Evolutionary conservation across 345 rosid species (phyloP), one percentile per base, ranked within the genome.

Genomic region (Salix caprea): DNA sequence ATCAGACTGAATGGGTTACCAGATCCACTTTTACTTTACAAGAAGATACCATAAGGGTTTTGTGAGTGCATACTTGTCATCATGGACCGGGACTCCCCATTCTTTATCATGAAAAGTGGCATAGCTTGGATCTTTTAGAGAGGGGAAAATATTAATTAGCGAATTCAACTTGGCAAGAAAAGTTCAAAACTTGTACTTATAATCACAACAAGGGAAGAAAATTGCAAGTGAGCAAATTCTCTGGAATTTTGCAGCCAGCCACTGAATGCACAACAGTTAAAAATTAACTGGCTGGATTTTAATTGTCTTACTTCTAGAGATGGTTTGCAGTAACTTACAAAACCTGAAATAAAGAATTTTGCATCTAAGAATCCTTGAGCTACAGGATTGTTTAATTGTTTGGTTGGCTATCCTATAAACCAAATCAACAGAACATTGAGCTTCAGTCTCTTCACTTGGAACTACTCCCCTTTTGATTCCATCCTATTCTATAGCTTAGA

Each of bases 21-120:
- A 11, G 30, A 66, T 36, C 37, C 10, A 36, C 14, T 37, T 71
- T 32, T 36, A 50, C 44, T 9, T 62, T 52, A 11, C 19, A 30
- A 70, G 28, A 60, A 16, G 48, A 68, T 60, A 62, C 30, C 28
- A 60, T 64, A 72, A 26, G 10, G 18, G 28, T 32, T 60, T 61
- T 54, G 52, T 54, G 70, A 36, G 65, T 75, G 46, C 91, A 37
- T 87, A 87, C 93, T 79, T 86, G 81, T 91, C 96, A 78, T 90
- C 89, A 70, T 87, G 94, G 36, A 87, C 87, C 7, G 92, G 92
- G 74, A 89, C 86, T 71, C 94, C 79, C 74, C 79, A 61, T 69
- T 70, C 79, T 70, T 76, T 69, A 44, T 76, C 79, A n/a, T 76
- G 74, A 44, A 76, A 76, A 24, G 69, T 32, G n/a, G 44, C 56